Base-by-base conservation (phyloP, 495 filamentous ascomycete species). In the Xanthoparmelia taractica region DNA sequence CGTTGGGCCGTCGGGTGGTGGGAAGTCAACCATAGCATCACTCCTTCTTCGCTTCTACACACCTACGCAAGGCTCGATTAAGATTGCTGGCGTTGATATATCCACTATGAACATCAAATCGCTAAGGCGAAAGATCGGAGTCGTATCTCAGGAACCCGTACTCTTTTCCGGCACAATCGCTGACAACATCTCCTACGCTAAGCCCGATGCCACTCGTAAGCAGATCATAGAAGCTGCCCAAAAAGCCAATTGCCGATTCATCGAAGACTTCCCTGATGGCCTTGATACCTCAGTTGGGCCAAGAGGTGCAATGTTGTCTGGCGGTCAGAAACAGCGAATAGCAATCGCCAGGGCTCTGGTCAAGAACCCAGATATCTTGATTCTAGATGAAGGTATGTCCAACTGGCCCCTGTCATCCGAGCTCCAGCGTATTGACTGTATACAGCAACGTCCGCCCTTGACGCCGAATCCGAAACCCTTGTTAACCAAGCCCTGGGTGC, bases 291-390 rank as follows among this genome's bases (percentile, higher is more conserved):
- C 88, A 58, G 94, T 96, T 12, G 94, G 94, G 57, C 88, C 94
- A 23, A 85, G 94, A 45, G 94, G 94, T 29, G 91, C 94, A 4
- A 94, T 97, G 73, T 80, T 99, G 10, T 96, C 91, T 11, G 94
- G 94, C 40, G 94, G 94, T 2, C 94, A 98, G 74, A 97, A 97
- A 75, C 95, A 97, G 72, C 88, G 94, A 62, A 97, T 99, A 69
- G 95, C 94, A 31, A 97, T 98, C 74, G 94, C 94, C 0, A 83
- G 94, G 57, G 94, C 94, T 12, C 80, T 98, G 27, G 87, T 98
- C 68, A 97, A 97, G 76, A 85, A 96, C 58, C 94, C 94, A 0
- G 95, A 98, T 73, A 97, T 98, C 70, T 73, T 98, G 60, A 93
- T 98, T 64, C 82, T 98, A 2, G 94, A 98, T 72, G 94, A 98